These are phyloP conservation scores for Schizosaccharomyces lindneri DNA, from an alignment of 805 yeast species.

Conservation along the genomic window DNA sequence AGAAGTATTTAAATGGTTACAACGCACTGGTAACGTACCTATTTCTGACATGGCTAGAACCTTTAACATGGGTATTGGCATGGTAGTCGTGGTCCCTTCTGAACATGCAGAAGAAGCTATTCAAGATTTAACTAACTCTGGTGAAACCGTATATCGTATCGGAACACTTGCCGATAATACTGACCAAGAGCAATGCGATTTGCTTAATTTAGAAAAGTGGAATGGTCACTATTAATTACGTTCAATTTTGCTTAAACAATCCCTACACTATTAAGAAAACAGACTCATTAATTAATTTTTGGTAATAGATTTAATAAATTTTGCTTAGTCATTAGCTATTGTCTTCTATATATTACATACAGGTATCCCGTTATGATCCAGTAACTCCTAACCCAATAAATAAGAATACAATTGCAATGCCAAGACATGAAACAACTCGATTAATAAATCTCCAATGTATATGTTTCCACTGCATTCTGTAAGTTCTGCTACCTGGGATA, in stretches of 20 bases:
- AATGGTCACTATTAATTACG: background rate
- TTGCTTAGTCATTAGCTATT: no score
- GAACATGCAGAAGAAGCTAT: constrained; percentile 37
- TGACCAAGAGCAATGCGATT: background rate
- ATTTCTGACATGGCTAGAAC: constrained; percentile 64
- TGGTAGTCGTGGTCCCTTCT: constrained; percentile 63
- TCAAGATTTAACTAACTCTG: constrained; percentile 29
- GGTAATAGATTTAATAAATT: no score
- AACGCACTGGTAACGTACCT: constrained; percentile 76
- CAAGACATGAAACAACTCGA: background rate
- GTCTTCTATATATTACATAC: background rate
- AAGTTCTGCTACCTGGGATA: background rate
- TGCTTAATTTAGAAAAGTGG: background rate
- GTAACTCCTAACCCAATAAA: background rate
- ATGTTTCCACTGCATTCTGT: background rate
- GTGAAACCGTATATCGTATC: constrained; percentile 51
- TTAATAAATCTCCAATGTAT: background rate
- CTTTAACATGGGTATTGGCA: constrained; percentile 87
- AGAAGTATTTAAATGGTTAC: constrained; percentile 81
- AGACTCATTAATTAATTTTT: no score
- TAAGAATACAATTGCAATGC: background rate
- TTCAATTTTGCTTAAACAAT: background rate
- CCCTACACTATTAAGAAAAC: background rate
- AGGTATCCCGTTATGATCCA: background rate
- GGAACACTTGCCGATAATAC: constrained; percentile 25